These are phyloP conservation scores for Cyberlindnera saturnus DNA, from an alignment of 805 yeast genomes.

Conservation along the genomic window DNA sequence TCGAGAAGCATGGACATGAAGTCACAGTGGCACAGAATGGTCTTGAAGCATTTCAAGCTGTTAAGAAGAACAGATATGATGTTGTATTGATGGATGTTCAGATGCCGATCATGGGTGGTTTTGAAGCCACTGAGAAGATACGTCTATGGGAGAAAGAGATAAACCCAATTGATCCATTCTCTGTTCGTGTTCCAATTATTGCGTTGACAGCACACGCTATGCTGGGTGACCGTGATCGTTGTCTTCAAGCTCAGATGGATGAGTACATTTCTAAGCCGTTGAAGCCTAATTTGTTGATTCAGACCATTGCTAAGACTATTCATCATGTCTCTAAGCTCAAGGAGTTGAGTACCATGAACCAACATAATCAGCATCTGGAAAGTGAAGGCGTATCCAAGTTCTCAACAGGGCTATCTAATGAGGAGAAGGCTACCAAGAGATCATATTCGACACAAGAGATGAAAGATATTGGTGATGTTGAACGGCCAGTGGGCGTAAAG, in stretches of 20 bases:
- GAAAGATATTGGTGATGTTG: background rate
- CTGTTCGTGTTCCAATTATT: constrained; percentile 78
- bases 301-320: constrained; percentile 79
- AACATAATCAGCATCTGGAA: constrained; percentile 19
- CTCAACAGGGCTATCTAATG: background rate
- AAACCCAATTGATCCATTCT: constrained; percentile 61
- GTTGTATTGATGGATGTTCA: constrained; percentile 90
- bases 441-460: background rate
- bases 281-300: constrained; percentile 76
- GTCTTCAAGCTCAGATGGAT: constrained; percentile 87
- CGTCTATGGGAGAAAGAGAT: constrained; percentile 83
- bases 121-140: constrained; percentile 82
- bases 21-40: constrained; percentile 88
- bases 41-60: constrained; percentile 72
- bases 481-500: background rate
- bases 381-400: constrained; percentile 11
- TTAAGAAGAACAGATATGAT: constrained; percentile 61
- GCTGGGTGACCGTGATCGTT: constrained; percentile 87
- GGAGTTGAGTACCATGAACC: constrained; percentile 29
- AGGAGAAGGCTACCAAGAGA: background rate
- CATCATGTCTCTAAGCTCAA: constrained; percentile 61
- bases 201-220: constrained; percentile 92
- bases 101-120: constrained; percentile 95
- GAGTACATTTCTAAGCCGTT: constrained; percentile 85
- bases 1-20: constrained; percentile 80